Evolutionary conservation across 1,284 basidiomycete species (phyloP), one percentile per base, ranked within the genome.

Genomic region (Marasmius tenuissimus): DNA sequence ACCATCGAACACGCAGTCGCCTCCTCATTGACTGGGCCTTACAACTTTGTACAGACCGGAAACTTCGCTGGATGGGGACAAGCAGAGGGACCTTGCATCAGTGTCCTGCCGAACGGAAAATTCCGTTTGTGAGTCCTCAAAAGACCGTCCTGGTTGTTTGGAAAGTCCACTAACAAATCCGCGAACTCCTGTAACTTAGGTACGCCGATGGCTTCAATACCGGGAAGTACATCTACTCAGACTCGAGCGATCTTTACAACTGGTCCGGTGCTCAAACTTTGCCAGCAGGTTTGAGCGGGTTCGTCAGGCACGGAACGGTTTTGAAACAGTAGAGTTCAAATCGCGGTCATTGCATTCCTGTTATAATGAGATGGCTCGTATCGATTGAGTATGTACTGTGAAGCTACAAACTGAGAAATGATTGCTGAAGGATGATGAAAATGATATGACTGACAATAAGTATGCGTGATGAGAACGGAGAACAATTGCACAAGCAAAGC

Each of bases 21-120:
- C 1, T 67, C 71, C 10, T 71, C 75, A 0, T 68, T 76, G 57
- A 75, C 76, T 33, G 73, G 73, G 5, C 74, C 73, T 1, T 76
- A 76, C 63, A 65, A 58, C 4, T 75, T 74, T 63, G 71, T 73
- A 3, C 73, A 75, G 58, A 74, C 69, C 1, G 73, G 72, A 2
- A 65, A 75, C 59, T 75, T 75, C 61, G 72, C 74, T 47, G 71
- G 71, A n/a, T 76, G 74, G 73, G 73, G 73, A 18, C 71, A 72
- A 45, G 71, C 70, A n/a, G 73, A 75, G 63, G 74, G 73, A 10
- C 67, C 71, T 34, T 73, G 71, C 53, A 59, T 75, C 16, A 73
- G 71, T 8, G 57, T 70, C 1, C 63, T 75, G 22, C 70, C 72
- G 1, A 72, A 74, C 57, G 72, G 73, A n/a, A 70, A 67, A 35